phyloP scores from a whole-genome alignment of 176 grass and related monocot genomes.

The Musa troglodytarum region DNA sequence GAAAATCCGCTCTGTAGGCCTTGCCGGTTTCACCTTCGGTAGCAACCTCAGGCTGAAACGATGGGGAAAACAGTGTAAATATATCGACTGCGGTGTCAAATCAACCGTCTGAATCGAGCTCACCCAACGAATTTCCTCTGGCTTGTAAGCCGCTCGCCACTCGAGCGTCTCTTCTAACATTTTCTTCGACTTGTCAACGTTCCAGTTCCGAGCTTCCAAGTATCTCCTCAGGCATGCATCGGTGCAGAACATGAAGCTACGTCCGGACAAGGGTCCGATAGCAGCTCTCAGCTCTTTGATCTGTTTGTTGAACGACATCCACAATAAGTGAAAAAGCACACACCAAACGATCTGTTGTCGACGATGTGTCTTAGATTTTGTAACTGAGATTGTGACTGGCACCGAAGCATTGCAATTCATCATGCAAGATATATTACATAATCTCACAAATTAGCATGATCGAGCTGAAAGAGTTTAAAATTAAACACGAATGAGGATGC shows the following conservation, averaged over 20 bases:
- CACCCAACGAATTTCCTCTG: constrained; percentile 78
- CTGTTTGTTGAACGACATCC: constrained; percentile 27
- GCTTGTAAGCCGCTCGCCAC: constrained; percentile 65
- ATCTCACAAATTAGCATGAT: too few relatives aligned
- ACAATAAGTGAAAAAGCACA: too few relatives aligned
- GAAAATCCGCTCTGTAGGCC: constrained; percentile 63
- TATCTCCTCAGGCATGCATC: constrained; percentile 61
- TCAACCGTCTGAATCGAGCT: not conserved
- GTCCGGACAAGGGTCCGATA: constrained; percentile 43
- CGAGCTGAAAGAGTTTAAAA: too few relatives aligned
- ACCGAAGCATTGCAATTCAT: too few relatives aligned
- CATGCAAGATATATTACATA: too few relatives aligned
- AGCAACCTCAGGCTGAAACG: constrained; percentile 52
- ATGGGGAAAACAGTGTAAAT: not conserved
- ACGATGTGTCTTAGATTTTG: too few relatives aligned
- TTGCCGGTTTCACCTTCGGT: constrained; percentile 76
- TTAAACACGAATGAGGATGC: too few relatives aligned
- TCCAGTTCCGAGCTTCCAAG: constrained; percentile 68
- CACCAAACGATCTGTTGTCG: too few relatives aligned
- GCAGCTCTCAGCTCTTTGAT: constrained; percentile 53
- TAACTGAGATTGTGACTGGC: too few relatives aligned
- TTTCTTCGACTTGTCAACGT: constrained; percentile 55
- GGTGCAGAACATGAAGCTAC: constrained; percentile 38
- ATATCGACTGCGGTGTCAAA: not conserved
- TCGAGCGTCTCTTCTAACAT: constrained; percentile 80